Evolutionary conservation across 2,329 filamentous ascomycete species (phyloP).

Genomic region (Myriosclerotinia scirpicola): DNA sequence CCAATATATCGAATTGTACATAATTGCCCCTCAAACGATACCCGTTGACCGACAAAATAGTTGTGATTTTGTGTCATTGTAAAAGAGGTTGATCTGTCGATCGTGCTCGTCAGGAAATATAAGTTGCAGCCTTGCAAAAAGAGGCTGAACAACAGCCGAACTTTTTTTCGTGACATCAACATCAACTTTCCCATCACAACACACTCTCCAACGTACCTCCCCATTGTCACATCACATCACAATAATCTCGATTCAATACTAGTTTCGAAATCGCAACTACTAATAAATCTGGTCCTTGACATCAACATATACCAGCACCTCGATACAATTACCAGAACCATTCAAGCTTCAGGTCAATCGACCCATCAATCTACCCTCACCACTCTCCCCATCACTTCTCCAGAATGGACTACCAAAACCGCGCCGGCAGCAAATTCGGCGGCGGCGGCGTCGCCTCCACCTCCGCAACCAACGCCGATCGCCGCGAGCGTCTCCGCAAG

Average conservation of each 20-base stretch:
- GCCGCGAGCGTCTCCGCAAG: constrained; percentile 94
- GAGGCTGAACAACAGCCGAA: constrained; percentile 35
- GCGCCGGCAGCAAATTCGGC: constrained; percentile 95
- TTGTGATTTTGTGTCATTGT: constrained; percentile 25
- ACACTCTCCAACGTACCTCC: not conserved
- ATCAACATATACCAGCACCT: not conserved
- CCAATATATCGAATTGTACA: constrained; percentile 88
- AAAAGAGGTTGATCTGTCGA: constrained; percentile 28
- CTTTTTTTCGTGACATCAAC: constrained; percentile 24
- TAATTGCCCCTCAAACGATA: constrained; percentile 73
- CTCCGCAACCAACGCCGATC: constrained; percentile 92
- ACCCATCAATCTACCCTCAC: constrained; percentile 1
- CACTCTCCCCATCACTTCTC: not conserved
- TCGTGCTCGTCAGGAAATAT: constrained; percentile 16
- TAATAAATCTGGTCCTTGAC: not conserved
- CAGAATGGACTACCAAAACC: constrained; percentile 79
- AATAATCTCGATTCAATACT: not conserved
- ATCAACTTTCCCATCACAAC: constrained; percentile 19
- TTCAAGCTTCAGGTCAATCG: constrained; percentile 6
- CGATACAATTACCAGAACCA: not conserved
- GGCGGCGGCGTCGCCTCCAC: constrained; percentile 94
- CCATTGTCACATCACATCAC: constrained; percentile 2
- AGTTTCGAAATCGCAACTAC: not conserved
- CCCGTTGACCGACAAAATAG: constrained; percentile 66
- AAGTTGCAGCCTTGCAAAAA: constrained; percentile 26